Evolutionary conservation across 2,329 filamentous ascomycete species (phyloP).

Genomic region (Scedosporium aurantiacum): DNA sequence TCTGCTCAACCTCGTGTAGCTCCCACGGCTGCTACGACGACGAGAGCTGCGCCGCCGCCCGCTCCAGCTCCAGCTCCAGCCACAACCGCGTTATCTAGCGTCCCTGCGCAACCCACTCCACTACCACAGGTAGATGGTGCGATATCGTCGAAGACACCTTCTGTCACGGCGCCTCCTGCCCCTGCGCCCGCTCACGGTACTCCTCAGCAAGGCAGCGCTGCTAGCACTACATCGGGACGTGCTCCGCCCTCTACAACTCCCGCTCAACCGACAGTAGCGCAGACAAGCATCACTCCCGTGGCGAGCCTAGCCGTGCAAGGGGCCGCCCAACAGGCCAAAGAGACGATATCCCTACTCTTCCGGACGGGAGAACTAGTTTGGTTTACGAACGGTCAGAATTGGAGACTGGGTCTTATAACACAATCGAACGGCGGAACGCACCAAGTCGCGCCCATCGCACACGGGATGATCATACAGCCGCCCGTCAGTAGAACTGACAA

Average conservation of each 20-base stretch:
- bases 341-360: constrained; percentile 25
- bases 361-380: constrained; percentile 39
- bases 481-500: constrained; percentile 26
- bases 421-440: constrained; percentile 19
- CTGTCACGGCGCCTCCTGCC: background rate
- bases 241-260: constrained; percentile 8
- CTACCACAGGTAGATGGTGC: background rate
- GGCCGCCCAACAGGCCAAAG: constrained; percentile 8
- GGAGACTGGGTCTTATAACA: constrained; percentile 36
- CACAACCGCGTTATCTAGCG: background rate
- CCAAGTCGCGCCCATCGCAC: constrained; percentile 30
- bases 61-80: background rate
- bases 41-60: background rate
- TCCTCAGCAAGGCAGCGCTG: background rate
- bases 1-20: background rate
- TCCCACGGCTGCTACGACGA: background rate
- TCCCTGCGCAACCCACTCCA: too few species aligned
- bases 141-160: background rate
- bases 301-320: constrained; percentile 6
- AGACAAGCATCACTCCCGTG: constrained; percentile 9
- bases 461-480: constrained; percentile 25
- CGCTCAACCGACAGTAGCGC: background rate
- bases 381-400: constrained; percentile 34
- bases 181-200: background rate
- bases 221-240: background rate